Percentiles rank a stretch among this genome's conserved stretches.
Evolutionary conservation across 176 grass and related monocot species (phyloP).

Genomic region (Ampelocalamus luodianensis): DNA sequence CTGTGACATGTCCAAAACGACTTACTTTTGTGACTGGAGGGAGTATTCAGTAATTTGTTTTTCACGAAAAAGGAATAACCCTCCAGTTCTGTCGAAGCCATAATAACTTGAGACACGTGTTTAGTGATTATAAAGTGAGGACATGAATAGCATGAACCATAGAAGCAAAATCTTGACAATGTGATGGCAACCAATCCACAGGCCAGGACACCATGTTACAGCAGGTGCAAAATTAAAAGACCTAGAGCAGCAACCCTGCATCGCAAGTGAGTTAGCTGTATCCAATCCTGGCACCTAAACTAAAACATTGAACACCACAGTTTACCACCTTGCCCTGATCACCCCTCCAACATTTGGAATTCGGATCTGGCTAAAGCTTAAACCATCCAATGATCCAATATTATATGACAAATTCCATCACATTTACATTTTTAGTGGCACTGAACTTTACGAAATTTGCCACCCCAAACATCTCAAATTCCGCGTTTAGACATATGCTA

Average conservation of each 20-base stretch:
- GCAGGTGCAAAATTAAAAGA: not conserved
- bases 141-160: not conserved
- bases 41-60: slow-evolving; percentile 5
- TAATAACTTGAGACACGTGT: slow-evolving; percentile 4
- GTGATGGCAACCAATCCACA: not conserved
- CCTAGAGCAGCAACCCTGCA: not conserved
- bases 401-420: not conserved
- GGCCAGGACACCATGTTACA: not conserved
- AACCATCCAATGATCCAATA: not conserved
- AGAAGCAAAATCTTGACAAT: not conserved
- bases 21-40: too few relatives aligned
- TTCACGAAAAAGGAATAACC: not conserved
- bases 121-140: slow-evolving; percentile 16
- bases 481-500: not conserved
- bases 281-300: not conserved
- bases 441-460: slow-evolving; percentile 19
- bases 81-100: slow-evolving; percentile 2
- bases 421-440: not conserved
- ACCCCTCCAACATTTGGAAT: not conserved
- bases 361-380: slow-evolving; percentile 12
- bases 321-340: not conserved
- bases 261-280: not conserved
- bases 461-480: not conserved
- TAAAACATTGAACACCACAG: not conserved
- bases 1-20: too few relatives aligned